phyloP scores from a whole-genome alignment of 768 basidiomycete genomes.

The Suillus occidentalis region DNA sequence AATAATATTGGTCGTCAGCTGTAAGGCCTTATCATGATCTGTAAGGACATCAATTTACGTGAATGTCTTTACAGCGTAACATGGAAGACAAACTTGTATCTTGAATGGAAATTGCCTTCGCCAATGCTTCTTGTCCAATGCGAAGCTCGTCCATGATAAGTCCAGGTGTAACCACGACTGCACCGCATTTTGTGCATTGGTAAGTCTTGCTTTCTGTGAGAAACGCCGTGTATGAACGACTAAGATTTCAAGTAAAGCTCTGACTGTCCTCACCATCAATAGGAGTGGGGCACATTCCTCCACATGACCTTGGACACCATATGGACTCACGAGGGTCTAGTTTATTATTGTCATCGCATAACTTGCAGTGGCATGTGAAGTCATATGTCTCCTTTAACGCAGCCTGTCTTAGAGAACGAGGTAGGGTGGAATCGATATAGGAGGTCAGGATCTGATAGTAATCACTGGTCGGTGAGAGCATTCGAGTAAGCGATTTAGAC shows the following conservation, averaged over 20 bases:
- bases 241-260: neutral
- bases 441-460: constrained; percentile 54
- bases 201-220: constrained; percentile 45
- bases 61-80: neutral
- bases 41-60: constrained; percentile 6
- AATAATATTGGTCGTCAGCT: constrained; percentile 63
- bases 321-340: constrained; percentile 62
- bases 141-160: constrained; percentile 57
- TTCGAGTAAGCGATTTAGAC: constrained; percentile 8
- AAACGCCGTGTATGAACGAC: neutral
- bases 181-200: constrained; percentile 57
- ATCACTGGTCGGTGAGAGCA: neutral
- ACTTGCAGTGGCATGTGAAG: constrained; percentile 69
- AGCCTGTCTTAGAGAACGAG: constrained; percentile 51
- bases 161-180: constrained; percentile 47
- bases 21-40: constrained; percentile 61
- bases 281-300: constrained; percentile 49
- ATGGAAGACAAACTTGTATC: constrained; percentile 44
- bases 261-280: constrained; percentile 48
- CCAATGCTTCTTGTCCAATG: constrained; percentile 71
- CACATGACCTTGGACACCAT: too few relatives aligned
- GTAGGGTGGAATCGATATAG: constrained; percentile 84
- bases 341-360: constrained; percentile 42
- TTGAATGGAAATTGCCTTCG: constrained; percentile 68
- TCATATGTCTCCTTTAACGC: constrained; percentile 59